Conservation (phyloP, 2,329 filamentous ascomycete species). For the Epichloe sibirici region DNA sequence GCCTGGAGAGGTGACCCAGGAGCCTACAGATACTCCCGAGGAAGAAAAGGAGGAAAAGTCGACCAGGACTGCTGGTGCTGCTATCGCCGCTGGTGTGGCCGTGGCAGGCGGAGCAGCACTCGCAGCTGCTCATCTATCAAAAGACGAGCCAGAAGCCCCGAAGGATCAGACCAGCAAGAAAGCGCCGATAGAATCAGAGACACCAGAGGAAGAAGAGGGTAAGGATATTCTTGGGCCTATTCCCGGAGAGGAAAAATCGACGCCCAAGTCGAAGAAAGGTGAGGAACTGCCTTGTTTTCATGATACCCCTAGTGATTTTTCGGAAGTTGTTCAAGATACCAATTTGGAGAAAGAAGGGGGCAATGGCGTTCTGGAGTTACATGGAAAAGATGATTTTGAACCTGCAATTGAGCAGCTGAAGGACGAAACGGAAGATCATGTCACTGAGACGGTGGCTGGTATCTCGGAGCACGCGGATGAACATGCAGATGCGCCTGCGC, state of each 20-base stretch:
- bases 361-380: neutral
- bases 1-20: neutral
- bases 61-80: neutral
- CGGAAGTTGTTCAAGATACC: conserved; percentile 18
- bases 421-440: neutral
- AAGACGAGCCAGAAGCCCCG: neutral
- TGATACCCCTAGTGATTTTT: conserved; percentile 26
- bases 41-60: neutral
- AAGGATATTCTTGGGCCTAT: conserved; percentile 29
- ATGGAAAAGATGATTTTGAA: neutral
- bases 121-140: neutral
- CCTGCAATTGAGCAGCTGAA: neutral
- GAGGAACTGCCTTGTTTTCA: conserved; percentile 26
- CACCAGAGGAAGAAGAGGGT: conserved; percentile 23
- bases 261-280: conserved; percentile 28
- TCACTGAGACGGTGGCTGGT: neutral
- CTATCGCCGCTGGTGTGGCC: neutral
- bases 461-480: neutral
- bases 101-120: conserved; percentile 4
- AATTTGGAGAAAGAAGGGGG: conserved; percentile 15
- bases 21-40: neutral
- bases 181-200: conserved; percentile 10
- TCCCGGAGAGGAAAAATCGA: conserved; percentile 21
- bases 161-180: neutral
- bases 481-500: neutral